A percentile compares a stretch with the other conserved stretches of the same genome.
These are phyloP conservation scores for Blastobotrys aristatus DNA, from an alignment of 1,139 yeast species.

Conservation along the genomic window DNA sequence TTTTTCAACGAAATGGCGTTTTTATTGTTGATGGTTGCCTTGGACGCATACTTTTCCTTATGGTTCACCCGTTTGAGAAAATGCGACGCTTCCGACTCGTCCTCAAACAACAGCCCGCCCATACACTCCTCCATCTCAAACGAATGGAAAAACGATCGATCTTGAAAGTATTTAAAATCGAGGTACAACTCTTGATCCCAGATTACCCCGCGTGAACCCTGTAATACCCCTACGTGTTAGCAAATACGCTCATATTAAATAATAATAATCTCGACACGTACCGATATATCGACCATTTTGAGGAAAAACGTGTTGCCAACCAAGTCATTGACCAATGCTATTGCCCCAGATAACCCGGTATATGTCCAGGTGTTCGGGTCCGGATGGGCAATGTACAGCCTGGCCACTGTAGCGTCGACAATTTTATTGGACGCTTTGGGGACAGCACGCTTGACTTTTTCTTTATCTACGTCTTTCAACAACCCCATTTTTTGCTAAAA, in stretches of 20 bases:
- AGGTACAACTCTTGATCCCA: constrained; percentile 97
- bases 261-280: constrained; percentile 10
- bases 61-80: constrained; percentile 71
- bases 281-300: constrained; percentile 71
- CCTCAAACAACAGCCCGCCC: constrained; percentile 88
- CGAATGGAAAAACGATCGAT: constrained; percentile 88
- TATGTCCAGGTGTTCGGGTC: constrained; percentile 74
- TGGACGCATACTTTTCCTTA: constrained; percentile 78
- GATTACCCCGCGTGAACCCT: constrained; percentile 75
- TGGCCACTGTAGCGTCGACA: constrained; percentile 84
- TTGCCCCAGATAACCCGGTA: constrained; percentile 87
- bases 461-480: constrained; percentile 69
- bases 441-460: constrained; percentile 77
- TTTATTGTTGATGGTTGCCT: constrained; percentile 77
- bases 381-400: constrained; percentile 87
- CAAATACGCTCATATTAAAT: background rate
- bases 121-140: constrained; percentile 89
- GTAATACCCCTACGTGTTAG: background rate
- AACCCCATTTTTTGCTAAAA: constrained; percentile 56
- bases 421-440: constrained; percentile 88
- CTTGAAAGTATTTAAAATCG: constrained; percentile 85
- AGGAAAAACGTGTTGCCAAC: constrained; percentile 93
- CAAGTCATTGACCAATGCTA: constrained; percentile 80
- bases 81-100: constrained; percentile 80
- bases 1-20: constrained; percentile 75